phyloP scores from a whole-genome alignment of 805 yeast species.

The Candida vaughaniae region DNA sequence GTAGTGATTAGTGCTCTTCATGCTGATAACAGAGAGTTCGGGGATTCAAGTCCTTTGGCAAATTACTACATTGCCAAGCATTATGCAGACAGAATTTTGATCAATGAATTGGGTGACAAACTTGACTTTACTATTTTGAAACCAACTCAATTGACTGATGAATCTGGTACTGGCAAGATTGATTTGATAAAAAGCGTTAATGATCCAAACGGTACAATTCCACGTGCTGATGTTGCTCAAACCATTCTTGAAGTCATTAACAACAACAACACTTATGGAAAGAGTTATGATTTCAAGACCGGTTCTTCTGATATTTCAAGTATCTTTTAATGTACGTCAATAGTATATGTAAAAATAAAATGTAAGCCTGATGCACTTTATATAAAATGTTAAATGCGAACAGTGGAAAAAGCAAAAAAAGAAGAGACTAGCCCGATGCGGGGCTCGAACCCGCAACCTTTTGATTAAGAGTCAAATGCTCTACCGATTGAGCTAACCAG shows the following conservation, averaged over 20 bases:
- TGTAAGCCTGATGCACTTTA: too few species aligned
- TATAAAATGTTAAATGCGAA: too few species aligned
- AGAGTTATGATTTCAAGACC: constrained; percentile 33
- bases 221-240: constrained; percentile 58
- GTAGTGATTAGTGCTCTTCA: constrained; percentile 56
- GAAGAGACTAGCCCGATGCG: constrained; percentile 27
- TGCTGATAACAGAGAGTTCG: constrained; percentile 49
- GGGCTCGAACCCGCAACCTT: constrained; percentile 38
- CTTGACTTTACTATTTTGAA: constrained; percentile 57
- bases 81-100: constrained; percentile 52
- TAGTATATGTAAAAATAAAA: too few species aligned
- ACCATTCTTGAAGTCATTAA: constrained; percentile 39
- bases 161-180: constrained; percentile 44
- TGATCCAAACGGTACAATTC: constrained; percentile 25
- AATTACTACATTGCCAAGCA: constrained; percentile 60
- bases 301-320: neutral
- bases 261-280: constrained; percentile 36
- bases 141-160: constrained; percentile 49
- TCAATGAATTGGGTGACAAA: constrained; percentile 32
- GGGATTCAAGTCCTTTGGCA: constrained; percentile 20
- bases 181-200: constrained; percentile 24
- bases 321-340: too few species aligned
- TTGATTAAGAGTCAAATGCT: constrained; percentile 31
- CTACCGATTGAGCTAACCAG: constrained; percentile 33
- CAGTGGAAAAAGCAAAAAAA: constrained; percentile 8